Evolutionary conservation across 306 rosid species (phyloP), one percentile per base, ranked within the genome.

Genomic region (Crataegus laevigata): DNA sequence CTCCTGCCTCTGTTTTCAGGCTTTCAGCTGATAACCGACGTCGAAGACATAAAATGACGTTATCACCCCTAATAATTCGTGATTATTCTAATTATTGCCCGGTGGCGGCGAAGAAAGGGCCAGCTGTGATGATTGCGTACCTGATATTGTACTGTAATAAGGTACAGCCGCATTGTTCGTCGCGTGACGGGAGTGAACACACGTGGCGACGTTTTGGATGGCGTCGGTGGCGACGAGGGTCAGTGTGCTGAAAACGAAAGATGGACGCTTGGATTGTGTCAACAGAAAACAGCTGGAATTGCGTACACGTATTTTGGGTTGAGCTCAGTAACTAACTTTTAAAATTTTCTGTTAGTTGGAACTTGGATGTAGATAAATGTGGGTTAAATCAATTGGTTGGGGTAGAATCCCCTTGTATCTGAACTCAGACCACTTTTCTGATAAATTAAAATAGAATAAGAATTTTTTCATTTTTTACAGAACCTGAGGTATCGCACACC

Each of bases 331-430:
- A 60, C 61, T n/a, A 14, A 60, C 66, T 25, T 26, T 14, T 26
- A 60, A 26, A 60, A 15, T 15, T 15, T 51, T 57, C 61, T 3
- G 61, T 50, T 50, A 5, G 54, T 50, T 50, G 54, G 8, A 47
- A 15, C 54, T 47, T 47, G 21, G 21, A 50, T 15, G 54, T 50
- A 50, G 54, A 15, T 50, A 50, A 15, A 47, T 50, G 8, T 2
- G 8, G 54, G 54, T 5, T 47, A 47, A 47, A 47, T 3, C 54
- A 47, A 47, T 47, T 47, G 1, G 8, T 47, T 17, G 0, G 54
- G 54, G 18, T 1, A 47, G 3, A 6, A 0, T 47, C 6, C 8
- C 3, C 0, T 47, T 47, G 0, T 18, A 15, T 0, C 3, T 0
- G 7, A 17, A 50, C 17, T 50, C 54, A 17, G 17, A 18, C 17